A percentile compares a stretch with the other conserved stretches of the same genome.
Conservation (phyloP, 2,329 filamentous ascomycete genomes). For the Coniochaeta ligniaria region DNA sequence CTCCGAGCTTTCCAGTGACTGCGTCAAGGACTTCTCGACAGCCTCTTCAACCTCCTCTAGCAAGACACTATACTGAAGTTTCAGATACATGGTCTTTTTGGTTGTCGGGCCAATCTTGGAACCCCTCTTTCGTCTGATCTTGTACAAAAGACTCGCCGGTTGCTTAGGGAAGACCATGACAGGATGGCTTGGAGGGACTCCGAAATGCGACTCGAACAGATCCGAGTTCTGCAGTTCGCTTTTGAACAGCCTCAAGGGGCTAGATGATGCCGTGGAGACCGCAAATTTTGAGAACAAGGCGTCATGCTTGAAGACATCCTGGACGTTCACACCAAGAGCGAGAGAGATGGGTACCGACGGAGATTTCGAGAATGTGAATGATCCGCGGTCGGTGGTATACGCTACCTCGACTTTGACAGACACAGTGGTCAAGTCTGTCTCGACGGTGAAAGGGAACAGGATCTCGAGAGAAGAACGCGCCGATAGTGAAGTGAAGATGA, state of each 20-base stretch:
- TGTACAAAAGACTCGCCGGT: constrained; percentile 74
- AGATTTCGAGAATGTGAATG: constrained; percentile 56
- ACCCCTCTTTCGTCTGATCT: constrained; percentile 52
- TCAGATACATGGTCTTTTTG: constrained; percentile 53
- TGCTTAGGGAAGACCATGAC: constrained; percentile 72
- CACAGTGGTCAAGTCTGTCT: constrained; percentile 66
- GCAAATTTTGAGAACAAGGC: constrained; percentile 85
- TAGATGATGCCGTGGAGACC: constrained; percentile 69
- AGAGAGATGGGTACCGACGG: constrained; percentile 65
- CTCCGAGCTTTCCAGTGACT: constrained; percentile 28
- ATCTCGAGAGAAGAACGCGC: constrained; percentile 46
- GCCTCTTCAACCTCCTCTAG: constrained; percentile 62
- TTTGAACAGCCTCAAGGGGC: constrained; percentile 66
- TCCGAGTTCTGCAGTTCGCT: constrained; percentile 66
- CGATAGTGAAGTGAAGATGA: constrained; percentile 41
- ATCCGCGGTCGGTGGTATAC: constrained; percentile 62
- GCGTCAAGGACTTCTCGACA: constrained; percentile 34
- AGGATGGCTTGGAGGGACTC: constrained; percentile 40
- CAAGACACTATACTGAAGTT: constrained; percentile 68
- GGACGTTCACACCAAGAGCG: constrained; percentile 89
- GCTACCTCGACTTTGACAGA: constrained; percentile 68
- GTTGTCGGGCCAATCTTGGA: constrained; percentile 24
- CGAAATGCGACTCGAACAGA: constrained; percentile 58
- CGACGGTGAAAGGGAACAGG: constrained; percentile 73
- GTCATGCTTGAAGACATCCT: constrained; percentile 85